Evolutionary conservation across 1,139 yeast species (phyloP).

Genomic region (Scheffersomyces parashehatae): DNA sequence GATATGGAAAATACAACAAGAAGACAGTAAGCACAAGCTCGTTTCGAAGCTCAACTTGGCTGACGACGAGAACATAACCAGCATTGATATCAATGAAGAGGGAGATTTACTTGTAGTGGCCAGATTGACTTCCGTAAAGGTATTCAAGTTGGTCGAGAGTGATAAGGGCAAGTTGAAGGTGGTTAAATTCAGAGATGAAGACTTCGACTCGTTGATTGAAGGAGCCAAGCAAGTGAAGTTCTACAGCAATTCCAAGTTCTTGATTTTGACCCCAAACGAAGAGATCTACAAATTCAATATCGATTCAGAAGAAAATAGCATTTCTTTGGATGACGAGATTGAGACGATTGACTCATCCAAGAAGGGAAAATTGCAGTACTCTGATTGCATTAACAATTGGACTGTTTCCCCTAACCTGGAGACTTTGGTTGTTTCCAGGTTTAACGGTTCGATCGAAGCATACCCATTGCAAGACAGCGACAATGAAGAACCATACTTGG

Average conservation of each 20-base stretch:
- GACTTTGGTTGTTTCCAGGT: constrained; percentile 56
- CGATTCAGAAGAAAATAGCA: constrained; percentile 19
- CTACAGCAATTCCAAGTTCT: constrained; percentile 42
- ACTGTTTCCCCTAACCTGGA: constrained; percentile 46
- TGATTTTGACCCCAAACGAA: constrained; percentile 65
- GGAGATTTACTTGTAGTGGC: constrained; percentile 72
- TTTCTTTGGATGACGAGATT: constrained; percentile 41
- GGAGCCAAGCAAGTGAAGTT: constrained; percentile 63
- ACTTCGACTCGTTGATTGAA: constrained; percentile 40
- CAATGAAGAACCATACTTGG: constrained; percentile 17
- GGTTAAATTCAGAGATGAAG: constrained; percentile 52
- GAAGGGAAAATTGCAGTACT: constrained; percentile 29
- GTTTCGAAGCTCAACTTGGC: constrained; percentile 66
- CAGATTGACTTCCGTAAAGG: constrained; percentile 65
- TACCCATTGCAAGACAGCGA: constrained; percentile 23
- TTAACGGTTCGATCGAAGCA: constrained; percentile 67
- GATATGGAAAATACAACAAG: constrained; percentile 65
- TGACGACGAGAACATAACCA: constrained; percentile 80
- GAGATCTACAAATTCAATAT: constrained; percentile 57
- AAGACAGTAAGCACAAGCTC: constrained; percentile 43
- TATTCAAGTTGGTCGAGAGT: constrained; percentile 55
- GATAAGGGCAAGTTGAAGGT: constrained; percentile 45
- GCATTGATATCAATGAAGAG: constrained; percentile 66
- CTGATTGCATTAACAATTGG: constrained; percentile 51
- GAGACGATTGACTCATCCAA: constrained; percentile 30